Base-by-base conservation (phyloP, 225 moss, liverwort and hornwort species). In the Pseudoscleropodium purum region DNA sequence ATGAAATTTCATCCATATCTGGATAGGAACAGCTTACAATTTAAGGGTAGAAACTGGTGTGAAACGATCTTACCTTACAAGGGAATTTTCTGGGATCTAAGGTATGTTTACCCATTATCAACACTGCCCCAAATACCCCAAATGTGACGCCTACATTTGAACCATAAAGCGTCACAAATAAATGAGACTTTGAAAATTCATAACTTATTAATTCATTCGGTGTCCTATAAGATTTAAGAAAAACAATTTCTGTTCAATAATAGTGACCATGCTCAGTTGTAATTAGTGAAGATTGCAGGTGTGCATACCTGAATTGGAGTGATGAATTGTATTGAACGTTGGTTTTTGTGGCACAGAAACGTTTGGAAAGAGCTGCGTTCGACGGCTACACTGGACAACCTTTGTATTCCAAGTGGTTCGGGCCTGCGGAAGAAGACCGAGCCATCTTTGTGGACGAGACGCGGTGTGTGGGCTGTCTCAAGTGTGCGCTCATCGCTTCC, bases 381-480 rank as follows among this genome's bases (percentile, higher is more conserved):
- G 96, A 93, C 10, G 98, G 96, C 31, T 99, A 94, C 78, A 96
- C 98, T 5, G 98, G 98, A n/a, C 92, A 95, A 72, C 96, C 98
- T 45, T 87, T 99, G 87, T 97, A 97, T 84, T 99, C 98, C 23
- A 96, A 92, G 91, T 99, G 98, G 98, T 93, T 92, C 66, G 98
- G 98, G 41, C 70, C 90, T 69, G 91, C 90, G 37, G 95, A 92
- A 64, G 98, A 99, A 85, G 95, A 95, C 72, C 94, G 96, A 66
- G 98, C 96, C 61, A 92, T 97, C 33, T 99, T 99, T 70, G 98
- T 99, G 51, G 97, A 99, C 88, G 98, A 99, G 89, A 81, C 97
- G 34, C 93, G 94, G 79, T 99, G 98, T 81, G 95, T 99, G 82
- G 98, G 98, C 63, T 99, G 98, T 90, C 90, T 99, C 20, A 97